Evolutionary conservation across 441 rosid species (phyloP).

Genomic region (Biscutella auriculata): DNA sequence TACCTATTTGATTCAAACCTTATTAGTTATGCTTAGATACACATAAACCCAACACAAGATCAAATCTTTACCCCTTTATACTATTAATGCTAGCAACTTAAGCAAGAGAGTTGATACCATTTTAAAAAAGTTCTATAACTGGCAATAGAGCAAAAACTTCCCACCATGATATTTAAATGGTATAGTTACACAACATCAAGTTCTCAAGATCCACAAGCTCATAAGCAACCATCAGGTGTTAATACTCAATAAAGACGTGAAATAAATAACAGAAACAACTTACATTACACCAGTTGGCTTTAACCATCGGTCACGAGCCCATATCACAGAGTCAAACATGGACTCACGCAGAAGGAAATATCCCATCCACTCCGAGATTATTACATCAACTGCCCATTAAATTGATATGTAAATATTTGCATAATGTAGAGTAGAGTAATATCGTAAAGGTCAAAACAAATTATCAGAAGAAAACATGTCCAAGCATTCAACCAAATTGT

Average conservation of each 20-base stretch:
- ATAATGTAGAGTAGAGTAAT: not conserved
- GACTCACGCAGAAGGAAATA: slow-evolving; percentile 94
- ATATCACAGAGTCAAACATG: slow-evolving; percentile 95
- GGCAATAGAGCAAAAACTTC: not conserved
- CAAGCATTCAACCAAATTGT: not conserved
- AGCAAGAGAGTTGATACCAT: not conserved
- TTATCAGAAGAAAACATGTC: not conserved
- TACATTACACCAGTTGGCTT: slow-evolving; percentile 88
- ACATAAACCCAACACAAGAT: not conserved
- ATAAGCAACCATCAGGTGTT: not conserved
- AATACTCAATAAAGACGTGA: not conserved
- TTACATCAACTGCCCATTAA: slow-evolving; percentile 71
- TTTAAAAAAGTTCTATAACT: not conserved
- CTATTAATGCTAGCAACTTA: not conserved
- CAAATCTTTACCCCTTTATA: not conserved
- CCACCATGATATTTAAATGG: not conserved
- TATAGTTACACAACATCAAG: not conserved
- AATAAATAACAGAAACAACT: slow-evolving; percentile 16
- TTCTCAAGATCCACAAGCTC: not conserved
- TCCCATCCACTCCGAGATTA: slow-evolving; percentile 99
- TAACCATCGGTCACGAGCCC: slow-evolving; percentile 95
- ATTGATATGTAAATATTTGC: not conserved
- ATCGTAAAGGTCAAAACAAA: too few relatives aligned
- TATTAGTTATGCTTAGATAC: slow-evolving; percentile 11
- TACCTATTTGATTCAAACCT: slow-evolving; percentile 43